These are phyloP conservation scores for Blastobotrys americana DNA, from an alignment of 805 yeast species.

Conservation along the genomic window DNA sequence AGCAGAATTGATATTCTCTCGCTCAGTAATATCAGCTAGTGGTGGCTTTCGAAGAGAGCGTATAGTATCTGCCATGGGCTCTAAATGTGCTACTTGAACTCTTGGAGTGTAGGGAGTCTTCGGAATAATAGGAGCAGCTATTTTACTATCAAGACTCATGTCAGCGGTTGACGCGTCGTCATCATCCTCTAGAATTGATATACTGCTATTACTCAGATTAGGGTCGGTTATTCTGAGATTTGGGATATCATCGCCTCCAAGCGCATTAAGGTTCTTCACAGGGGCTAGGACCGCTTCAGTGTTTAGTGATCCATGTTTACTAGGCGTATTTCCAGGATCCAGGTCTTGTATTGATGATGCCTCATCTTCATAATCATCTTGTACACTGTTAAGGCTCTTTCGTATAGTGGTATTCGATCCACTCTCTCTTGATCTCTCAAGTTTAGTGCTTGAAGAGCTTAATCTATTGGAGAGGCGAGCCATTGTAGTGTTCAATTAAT, in stretches of 20 bases:
- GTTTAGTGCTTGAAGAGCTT: too few species aligned
- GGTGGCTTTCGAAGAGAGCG: not conserved
- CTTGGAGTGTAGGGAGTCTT: not conserved
- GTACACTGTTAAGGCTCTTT: too few species aligned
- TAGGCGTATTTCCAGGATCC: too few species aligned
- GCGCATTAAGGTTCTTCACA: not conserved
- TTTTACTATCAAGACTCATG: not conserved
- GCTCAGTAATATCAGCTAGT: conserved; percentile 4
- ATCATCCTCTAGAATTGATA: not conserved
- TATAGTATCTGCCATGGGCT: conserved; percentile 15
- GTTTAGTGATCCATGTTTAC: too few species aligned
- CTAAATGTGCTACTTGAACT: conserved; percentile 16
- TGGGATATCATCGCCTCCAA: not conserved
- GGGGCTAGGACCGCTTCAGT: too few species aligned
- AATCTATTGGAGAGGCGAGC: too few species aligned
- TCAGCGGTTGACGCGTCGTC: conserved; percentile 2
- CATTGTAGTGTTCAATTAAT: too few species aligned
- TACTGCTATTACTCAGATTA: not conserved
- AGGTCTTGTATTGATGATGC: too few species aligned
- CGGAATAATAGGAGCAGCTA: not conserved
- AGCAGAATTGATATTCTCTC: conserved; percentile 2
- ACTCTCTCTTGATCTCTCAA: too few species aligned
- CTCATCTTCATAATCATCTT: too few species aligned
- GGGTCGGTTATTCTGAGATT: not conserved
- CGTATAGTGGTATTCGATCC: too few species aligned